These are phyloP conservation scores for Iris pallida DNA, from an alignment of 116 monocot genomes.

Conservation along the genomic window DNA sequence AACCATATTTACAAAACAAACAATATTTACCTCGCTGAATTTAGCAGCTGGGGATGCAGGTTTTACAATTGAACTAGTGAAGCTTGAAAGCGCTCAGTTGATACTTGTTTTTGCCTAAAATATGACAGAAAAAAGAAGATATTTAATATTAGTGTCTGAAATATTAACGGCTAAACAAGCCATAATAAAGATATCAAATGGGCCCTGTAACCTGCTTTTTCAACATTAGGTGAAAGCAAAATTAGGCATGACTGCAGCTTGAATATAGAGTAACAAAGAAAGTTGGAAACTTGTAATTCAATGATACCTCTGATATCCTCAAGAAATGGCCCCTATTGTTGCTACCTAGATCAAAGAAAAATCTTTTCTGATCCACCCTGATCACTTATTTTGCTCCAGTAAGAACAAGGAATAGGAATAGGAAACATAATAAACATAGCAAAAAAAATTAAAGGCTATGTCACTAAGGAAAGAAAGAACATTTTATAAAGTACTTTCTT, in stretches of 20 bases:
- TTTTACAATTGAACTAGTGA: conserved; percentile 30
- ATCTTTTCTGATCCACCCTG: conserved; percentile 76
- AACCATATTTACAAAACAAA: too few relatives aligned
- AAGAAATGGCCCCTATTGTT: conserved; percentile 77
- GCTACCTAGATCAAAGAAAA: conserved; percentile 86
- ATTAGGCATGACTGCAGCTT: neutral
- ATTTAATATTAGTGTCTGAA: too few relatives aligned
- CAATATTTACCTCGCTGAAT: conserved; percentile 48
- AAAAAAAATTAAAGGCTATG: too few relatives aligned
- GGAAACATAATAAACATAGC: too few relatives aligned
- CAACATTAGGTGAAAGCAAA: neutral
- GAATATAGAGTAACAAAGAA: too few relatives aligned
- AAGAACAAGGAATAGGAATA: too few relatives aligned
- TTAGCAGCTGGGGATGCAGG: conserved; percentile 30
- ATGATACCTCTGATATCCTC: conserved; percentile 56
- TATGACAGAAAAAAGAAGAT: too few relatives aligned
- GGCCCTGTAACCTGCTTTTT: conserved; percentile 71
- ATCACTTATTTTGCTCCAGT: too few relatives aligned
- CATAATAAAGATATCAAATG: too few relatives aligned
- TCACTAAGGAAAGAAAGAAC: too few relatives aligned
- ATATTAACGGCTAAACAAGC: too few relatives aligned
- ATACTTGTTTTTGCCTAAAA: conserved; percentile 52
- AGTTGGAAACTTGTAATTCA: neutral
- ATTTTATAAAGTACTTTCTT: too few relatives aligned
- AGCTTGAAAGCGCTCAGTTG: conserved; percentile 50